These are phyloP conservation scores for Cochlearia excelsa DNA, from an alignment of 345 rosid species.

Conservation along the genomic window DNA sequence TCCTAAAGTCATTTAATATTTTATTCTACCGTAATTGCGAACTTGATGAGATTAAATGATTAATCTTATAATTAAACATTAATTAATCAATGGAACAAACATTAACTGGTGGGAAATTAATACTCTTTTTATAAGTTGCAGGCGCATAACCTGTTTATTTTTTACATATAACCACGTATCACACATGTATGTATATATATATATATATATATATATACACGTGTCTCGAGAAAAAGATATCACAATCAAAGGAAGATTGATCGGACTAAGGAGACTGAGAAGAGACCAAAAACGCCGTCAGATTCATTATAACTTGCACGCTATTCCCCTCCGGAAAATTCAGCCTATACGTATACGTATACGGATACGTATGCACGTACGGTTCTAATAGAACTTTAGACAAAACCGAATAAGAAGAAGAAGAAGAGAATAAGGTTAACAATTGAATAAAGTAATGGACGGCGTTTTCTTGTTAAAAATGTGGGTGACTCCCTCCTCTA, in stretches of 20 bases:
- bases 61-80: no score
- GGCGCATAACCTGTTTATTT: no score
- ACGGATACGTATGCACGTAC: constrained; percentile 11
- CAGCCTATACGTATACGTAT: constrained; percentile 2
- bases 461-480: constrained; percentile 45
- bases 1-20: no score
- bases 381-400: background rate
- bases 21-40: no score
- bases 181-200: no score
- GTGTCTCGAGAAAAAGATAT: background rate
- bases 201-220: no score
- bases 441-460: constrained; percentile 40
- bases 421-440: background rate
- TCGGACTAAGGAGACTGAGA: constrained; percentile 24
- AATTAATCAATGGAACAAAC: no score
- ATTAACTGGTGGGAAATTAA: no score
- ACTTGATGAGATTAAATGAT: no score
- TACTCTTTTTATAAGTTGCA: no score
- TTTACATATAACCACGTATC: no score
- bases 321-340: constrained; percentile 25
- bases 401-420: background rate
- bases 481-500: constrained; percentile 47
- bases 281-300: constrained; percentile 24
- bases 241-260: constrained; percentile 33
- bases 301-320: constrained; percentile 45